Conservation (phyloP, 371 early-diverging fungal genomes). For the Parasitella parasitica region DNA sequence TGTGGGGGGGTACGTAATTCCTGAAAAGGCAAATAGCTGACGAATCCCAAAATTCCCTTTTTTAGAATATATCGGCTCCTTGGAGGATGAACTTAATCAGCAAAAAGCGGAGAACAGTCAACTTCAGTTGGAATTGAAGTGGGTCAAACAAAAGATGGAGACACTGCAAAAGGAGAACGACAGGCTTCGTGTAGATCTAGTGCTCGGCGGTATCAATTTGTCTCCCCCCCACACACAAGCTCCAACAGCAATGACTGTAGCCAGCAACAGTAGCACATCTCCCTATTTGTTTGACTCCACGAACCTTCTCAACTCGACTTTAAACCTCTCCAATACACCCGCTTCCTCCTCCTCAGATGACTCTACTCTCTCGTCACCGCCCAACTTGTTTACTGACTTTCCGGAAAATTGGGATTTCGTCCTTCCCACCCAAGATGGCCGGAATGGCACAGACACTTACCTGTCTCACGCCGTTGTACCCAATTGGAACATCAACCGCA, state of each 20-base stretch:
- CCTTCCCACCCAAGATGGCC: conserved; percentile 6
- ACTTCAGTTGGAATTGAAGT: conserved; percentile 54
- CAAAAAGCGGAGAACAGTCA: conserved; percentile 54
- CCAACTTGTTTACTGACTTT: conserved; percentile 19
- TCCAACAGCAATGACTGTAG: not conserved
- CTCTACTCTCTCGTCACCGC: conserved; percentile 28
- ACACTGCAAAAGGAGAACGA: conserved; percentile 38
- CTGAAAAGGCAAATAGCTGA: conserved; percentile 13
- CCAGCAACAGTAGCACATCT: not conserved
- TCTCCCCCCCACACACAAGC: not conserved
- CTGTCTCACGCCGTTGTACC: conserved; percentile 44
- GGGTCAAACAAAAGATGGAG: conserved; percentile 30
- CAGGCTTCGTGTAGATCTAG: conserved; percentile 32
- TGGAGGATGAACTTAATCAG: conserved; percentile 61
- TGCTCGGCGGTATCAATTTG: conserved; percentile 17
- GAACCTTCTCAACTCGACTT: conserved; percentile 7
- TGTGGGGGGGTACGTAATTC: not conserved
- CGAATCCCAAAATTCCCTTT: conserved; percentile 16
- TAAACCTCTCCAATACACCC: conserved; percentile 11
- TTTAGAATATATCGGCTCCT: conserved; percentile 72
- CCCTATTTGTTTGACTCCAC: conserved; percentile 9
- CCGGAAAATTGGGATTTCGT: conserved; percentile 30
- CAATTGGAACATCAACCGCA: conserved; percentile 34
- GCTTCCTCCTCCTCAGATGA: conserved; percentile 23
- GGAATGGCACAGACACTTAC: conserved; percentile 25